These are phyloP conservation scores for Platismatia glauca DNA, from an alignment of 495 filamentous ascomycete species.

Conservation along the genomic window DNA sequence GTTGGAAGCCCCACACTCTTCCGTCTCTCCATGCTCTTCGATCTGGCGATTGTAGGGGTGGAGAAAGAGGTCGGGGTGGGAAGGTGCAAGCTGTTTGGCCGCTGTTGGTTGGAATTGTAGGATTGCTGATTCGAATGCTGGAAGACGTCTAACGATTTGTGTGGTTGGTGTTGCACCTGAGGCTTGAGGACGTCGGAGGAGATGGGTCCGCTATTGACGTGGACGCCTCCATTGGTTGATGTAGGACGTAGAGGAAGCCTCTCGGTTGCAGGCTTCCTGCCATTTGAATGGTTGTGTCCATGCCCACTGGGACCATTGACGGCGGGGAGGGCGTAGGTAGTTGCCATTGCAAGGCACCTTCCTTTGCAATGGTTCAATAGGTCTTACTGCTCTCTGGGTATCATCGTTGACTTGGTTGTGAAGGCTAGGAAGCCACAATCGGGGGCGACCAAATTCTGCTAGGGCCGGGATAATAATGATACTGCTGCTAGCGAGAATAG, in stretches of 20 bases:
- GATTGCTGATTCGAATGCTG: background rate
- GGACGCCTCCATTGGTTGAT: constrained; percentile 11
- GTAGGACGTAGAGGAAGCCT: constrained; percentile 13
- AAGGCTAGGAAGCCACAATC: background rate
- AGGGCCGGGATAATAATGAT: background rate
- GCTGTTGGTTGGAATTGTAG: constrained; percentile 1
- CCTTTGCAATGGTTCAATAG: constrained; percentile 3
- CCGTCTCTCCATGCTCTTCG: constrained; percentile 23
- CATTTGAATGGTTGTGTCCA: constrained; percentile 22
- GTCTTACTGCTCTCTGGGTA: background rate
- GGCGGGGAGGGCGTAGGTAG: constrained; percentile 22
- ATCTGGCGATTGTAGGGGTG: constrained; percentile 14
- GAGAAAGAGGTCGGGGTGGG: constrained; percentile 17
- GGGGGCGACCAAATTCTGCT: constrained; percentile 1
- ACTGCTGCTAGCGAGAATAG: background rate
- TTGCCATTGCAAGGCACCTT: constrained; percentile 20
- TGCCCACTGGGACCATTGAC: constrained; percentile 6
- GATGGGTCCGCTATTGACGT: constrained; percentile 6
- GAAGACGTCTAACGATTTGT: constrained; percentile 4
- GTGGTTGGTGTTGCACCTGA: constrained; percentile 9
- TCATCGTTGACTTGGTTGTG: background rate
- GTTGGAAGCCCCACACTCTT: constrained; percentile 25
- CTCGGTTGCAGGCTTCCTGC: constrained; percentile 14
- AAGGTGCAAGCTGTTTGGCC: constrained; percentile 8
- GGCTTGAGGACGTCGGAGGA: constrained; percentile 3